Evolutionary conservation across 108 stramenopile species (phyloP), one percentile per base, ranked within the genome.

Genomic region (Cyclotella sp.): DNA sequence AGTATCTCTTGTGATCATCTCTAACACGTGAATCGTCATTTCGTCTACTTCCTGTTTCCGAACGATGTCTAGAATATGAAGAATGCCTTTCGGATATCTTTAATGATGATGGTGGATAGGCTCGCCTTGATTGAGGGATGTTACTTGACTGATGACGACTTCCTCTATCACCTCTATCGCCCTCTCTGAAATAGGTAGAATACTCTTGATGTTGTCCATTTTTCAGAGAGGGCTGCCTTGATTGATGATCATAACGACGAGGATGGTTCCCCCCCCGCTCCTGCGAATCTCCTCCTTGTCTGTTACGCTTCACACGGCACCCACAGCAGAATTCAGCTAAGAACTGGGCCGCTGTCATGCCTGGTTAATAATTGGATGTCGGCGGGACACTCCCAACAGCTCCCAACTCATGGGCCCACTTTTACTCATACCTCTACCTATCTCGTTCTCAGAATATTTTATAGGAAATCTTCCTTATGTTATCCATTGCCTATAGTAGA

Each of bases 111-210:
- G 61, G 61, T 34, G 61, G 61, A 62, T 39, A 12, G 1, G 15
- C 22, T 27, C 57, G 15, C 9, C 61, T 30, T 62, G 14, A 34
- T 62, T 27, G 34, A 3, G 11, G 5, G 34, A 30, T 15, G 40
- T 62, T 5, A 30, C 34, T 3, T 6, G 19, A 39, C 9, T 40
- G 61, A 16, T 19, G 3, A 5, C 34, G 4, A 19, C 52, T 76
- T 28, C 63, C 62, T 15, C 57, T 39, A 41, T 12, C 66, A 60
- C 34, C 55, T 43, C 75, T 71, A 57, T 63, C 47, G 19, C 61
- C 39, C 16, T 19, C 29, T 3, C 40, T 62, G 18, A 3, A 15
- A 40, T 6, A 19, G 1, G 15, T 41, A 40, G 3, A 42, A 19
- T 39, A 40, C 28, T 27, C 39, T 62, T 7, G 2, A 62, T 62